These are phyloP conservation scores for Omphalotus olearius DNA, from an alignment of 1,284 basidiomycete genomes.

Conservation along the genomic window DNA sequence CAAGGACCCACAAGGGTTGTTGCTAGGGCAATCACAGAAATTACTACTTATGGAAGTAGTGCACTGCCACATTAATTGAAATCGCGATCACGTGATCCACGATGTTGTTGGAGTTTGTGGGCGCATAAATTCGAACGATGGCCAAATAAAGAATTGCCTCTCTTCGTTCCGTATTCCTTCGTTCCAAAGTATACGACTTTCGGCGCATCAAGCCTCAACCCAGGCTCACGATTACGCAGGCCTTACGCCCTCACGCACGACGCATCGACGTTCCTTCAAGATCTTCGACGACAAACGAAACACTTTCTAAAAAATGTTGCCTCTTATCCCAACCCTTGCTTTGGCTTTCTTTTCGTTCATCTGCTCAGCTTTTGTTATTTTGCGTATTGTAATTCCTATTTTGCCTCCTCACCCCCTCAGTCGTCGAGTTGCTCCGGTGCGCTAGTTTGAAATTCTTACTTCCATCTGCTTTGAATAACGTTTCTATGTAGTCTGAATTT, in stretches of 20 bases:
- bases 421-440: conserved; percentile 62
- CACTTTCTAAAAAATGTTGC: conserved; percentile 45
- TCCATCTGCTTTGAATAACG: conserved; percentile 17
- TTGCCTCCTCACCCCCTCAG: conserved; percentile 66
- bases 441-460: conserved; percentile 24
- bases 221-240: conserved; percentile 13
- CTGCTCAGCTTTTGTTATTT: conserved; percentile 66
- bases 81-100: not conserved
- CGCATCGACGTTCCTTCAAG: conserved; percentile 41
- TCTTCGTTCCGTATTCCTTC: conserved; percentile 9
- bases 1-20: not conserved
- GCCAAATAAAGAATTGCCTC: conserved; percentile 6
- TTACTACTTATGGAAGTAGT: not conserved
- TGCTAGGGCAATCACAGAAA: not conserved
- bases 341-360: conserved; percentile 66
- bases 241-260: conserved; percentile 36
- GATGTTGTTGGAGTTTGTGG: not conserved
- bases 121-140: conserved; percentile 3
- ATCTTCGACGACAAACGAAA: conserved; percentile 26
- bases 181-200: conserved; percentile 5
- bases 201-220: conserved; percentile 1
- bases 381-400: conserved; percentile 67
- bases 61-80: not conserved
- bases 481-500: conserved; percentile 54
- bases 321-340: conserved; percentile 57